These are phyloP conservation scores for Suillus spraguei DNA, from an alignment of 768 basidiomycete species.

Conservation along the genomic window DNA sequence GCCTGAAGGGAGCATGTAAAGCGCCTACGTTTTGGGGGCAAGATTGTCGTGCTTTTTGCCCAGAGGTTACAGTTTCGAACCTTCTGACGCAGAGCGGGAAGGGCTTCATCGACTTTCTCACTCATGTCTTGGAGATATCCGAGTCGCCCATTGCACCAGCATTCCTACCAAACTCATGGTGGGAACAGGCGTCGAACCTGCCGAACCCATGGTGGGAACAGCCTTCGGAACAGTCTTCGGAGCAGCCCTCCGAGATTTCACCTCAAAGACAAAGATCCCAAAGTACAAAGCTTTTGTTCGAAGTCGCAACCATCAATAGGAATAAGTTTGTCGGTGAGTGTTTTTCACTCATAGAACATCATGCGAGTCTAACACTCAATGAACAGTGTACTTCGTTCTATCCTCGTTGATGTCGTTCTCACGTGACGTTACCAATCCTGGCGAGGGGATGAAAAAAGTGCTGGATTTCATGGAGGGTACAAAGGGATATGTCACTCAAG, in stretches of 20 bases:
- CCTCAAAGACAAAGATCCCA: neutral
- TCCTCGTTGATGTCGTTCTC: slow-evolving; percentile 8
- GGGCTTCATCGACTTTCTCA: slow-evolving; percentile 12
- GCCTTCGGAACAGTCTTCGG: slow-evolving; percentile 14
- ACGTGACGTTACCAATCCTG: neutral
- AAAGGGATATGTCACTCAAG: neutral
- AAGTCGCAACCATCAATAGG: slow-evolving; percentile 16
- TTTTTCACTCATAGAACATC: neutral
- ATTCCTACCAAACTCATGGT: slow-evolving; percentile 6
- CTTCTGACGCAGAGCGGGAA: slow-evolving; percentile 16
- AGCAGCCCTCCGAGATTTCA: slow-evolving; percentile 12
- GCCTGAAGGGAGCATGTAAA: slow-evolving; percentile 16
- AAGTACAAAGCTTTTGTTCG: slow-evolving; percentile 10
- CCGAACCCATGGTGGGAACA: slow-evolving; percentile 15
- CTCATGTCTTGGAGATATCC: slow-evolving; percentile 4
- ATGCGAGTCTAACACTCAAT: neutral
- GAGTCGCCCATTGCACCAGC: slow-evolving; percentile 1
- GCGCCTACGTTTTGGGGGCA: slow-evolving; percentile 4
- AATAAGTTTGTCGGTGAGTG: slow-evolving; percentile 23
- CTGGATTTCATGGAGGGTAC: slow-evolving; percentile 6
- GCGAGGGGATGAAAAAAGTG: slow-evolving; percentile 4
- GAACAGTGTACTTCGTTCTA: slow-evolving; percentile 14
- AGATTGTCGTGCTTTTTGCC: slow-evolving; percentile 22
- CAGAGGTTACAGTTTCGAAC: slow-evolving; percentile 17
- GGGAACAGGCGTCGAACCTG: slow-evolving; percentile 13